Base-by-base conservation (phyloP, 768 basidiomycete genomes). In the Rubroboletus pulcherrimus region DNA sequence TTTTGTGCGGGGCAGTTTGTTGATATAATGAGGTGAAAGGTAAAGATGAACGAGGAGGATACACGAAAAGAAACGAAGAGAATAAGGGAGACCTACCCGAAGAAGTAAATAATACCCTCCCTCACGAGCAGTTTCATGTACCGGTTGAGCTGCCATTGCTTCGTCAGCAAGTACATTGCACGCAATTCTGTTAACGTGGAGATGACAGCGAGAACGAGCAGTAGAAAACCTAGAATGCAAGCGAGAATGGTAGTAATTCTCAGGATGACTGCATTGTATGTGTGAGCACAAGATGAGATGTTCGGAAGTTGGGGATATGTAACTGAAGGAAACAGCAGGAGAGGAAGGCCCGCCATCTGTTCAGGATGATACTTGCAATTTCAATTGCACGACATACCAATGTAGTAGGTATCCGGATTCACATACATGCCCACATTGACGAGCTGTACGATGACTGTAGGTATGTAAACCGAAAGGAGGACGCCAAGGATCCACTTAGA, bases 81-180 rank as follows among this genome's bases (percentile, higher is more conserved):
- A 21, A 21, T 1, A 7, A 15, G 15, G 12, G 33, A 15, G 19
- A 48, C 57, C 1, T 33, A 51, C 57, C 41, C 35, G 8, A 42
- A 11, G 37, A 58, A 55, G n/a, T 55, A 58, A 19, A 44, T 11
- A 4, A 58, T 29, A 3, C 54, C 53, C 14, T 55, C 57, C 7
- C 21, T 33, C 5, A 7, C 21, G 5, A 55, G 12, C 5, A 47
- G 38, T 7, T 26, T 10, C 40, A 59, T 10, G 46, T 52, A 52
- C 2, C 37, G 30, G 41, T 51, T 59, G 4, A 30, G 31, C 9
- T 46, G 44, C 39, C 49, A 55, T 19, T 5, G 39, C 3, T 47
- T 55, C 11, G 39, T 46, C 17, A 33, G 39, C 17, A 3, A 37
- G 41, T 55, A 41, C 46, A 47, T 24, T 7, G 0, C 17, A 26